A percentile compares a stretch with the other conserved stretches of the same genome.
Evolutionary conservation across 23 red algal genomes (phyloP).

Genomic region (Agarophyton chilense): DNA sequence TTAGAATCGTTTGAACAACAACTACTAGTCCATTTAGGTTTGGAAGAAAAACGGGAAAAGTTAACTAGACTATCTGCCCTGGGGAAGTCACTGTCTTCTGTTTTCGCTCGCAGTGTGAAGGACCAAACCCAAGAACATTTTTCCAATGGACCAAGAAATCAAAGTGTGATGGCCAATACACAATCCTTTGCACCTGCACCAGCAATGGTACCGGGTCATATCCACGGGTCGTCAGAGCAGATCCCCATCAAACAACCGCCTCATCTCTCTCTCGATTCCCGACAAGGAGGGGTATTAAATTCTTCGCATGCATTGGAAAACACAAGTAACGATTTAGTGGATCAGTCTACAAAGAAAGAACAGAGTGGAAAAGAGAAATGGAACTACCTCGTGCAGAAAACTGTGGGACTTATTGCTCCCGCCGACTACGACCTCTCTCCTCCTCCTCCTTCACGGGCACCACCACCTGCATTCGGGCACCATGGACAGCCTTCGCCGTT

Average conservation of each 20-base stretch:
- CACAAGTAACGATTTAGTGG: background rate
- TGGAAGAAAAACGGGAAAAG: conserved; percentile 2
- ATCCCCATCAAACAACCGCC: background rate
- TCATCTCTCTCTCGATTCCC: conserved; percentile 9
- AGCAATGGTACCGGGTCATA: too few relatives aligned
- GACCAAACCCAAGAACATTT: background rate
- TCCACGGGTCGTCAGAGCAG: background rate
- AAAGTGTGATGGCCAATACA: background rate
- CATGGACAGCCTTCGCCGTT: background rate
- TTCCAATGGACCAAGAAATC: background rate
- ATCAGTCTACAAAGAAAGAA: background rate
- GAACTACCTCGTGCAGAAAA: conserved; percentile 39
- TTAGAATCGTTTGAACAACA: conserved; percentile 58
- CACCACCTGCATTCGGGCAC: background rate
- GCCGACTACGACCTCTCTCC: conserved; percentile 52
- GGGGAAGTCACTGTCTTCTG: conserved; percentile 24
- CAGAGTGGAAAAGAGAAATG: conserved; percentile 30
- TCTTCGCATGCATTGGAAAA: too few relatives aligned
- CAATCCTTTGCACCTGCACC: background rate
- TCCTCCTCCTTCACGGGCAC: conserved; percentile 35
- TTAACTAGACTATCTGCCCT: conserved; percentile 21
- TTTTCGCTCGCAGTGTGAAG: conserved; percentile 1
- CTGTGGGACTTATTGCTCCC: conserved; percentile 50
- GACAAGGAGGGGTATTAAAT: background rate
- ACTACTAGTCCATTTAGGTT: conserved; percentile 21